Base-by-base conservation (phyloP, 768 basidiomycete genomes). In the Kwoniella europaea region DNA sequence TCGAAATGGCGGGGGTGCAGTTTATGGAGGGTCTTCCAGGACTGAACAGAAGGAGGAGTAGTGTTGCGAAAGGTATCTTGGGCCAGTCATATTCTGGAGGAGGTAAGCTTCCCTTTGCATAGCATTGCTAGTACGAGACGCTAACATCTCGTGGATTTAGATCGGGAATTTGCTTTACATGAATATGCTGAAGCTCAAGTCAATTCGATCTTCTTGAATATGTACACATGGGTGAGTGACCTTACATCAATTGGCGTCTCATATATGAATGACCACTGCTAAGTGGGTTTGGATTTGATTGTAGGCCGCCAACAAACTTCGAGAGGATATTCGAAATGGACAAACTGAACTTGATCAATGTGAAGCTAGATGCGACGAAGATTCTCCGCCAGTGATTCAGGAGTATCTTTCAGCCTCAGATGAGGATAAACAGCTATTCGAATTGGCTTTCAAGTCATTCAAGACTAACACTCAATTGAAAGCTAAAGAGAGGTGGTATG, bases 1-100 rank as follows among this genome's bases (percentile, higher is more conserved):
- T 84, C 50, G 82, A 83, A 54, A 84, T 84, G 83, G 76, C 82
- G 2, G 82, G 81, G 10, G 77, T 84, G 3, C 74, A 78, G 22
- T 84, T 84, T 68, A 81, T 82, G 74, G 82, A 82, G 66, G 75
- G 68, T 22, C 74, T 83, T 56, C 78, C 74, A 15, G 77, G 74
- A 10, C 69, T 75, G 15, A 71, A 73, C n/a, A 75, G 78, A 63
- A 71, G 82, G 52, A 76, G 82, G 35, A 82, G 79, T 63, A 78
- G 77, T 56, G 71, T 79, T n/a, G 81, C 71, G 10, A 78, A 73
- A 22, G 81, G 82, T 29, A 46, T 83, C 46, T 75, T 82, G 10
- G 77, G 79, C 2, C 62, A 71, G 64, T 63, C 76, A 50, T 52
- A 65, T 50, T 41, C 69, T 29, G 71, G 67, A 24, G 67, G 57